Evolutionary conservation across 805 yeast species (phyloP), one percentile per base, ranked within the genome.

Genomic region (Blastobotrys muscicola): DNA sequence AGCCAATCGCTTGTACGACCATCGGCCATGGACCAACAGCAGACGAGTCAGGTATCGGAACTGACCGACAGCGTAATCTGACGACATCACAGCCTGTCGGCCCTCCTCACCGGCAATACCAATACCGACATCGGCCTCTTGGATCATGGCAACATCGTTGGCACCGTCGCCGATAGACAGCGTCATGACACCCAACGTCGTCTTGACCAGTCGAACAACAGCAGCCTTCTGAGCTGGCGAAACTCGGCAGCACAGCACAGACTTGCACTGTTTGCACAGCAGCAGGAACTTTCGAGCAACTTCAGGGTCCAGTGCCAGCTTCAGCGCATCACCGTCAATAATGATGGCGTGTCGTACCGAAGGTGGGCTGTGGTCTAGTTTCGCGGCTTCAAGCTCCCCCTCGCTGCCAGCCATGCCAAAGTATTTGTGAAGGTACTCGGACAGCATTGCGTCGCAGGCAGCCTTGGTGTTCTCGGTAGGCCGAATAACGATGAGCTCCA

Each of bases 81-180:
- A 78, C 1, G 86, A 78, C 94, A 83, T 83, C 5, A 78, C 92
- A 1, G 94, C 94, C 56, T 82, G 90, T 38, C 94, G 64, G 44
- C 94, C 94, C 63, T 83, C 94, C 55, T 81, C 90, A 50, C 94
- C 94, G 2, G 89, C 90, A 54, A 83, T 84, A 48, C 94, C 94
- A 33, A 83, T 78, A 46, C 94, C 94, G 15, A 83, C 80, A 59
- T 84, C 80, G 3, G 94, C 90, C 29, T 84, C 82, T 57, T 84
- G 94, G 48, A 83, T 84, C 94, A 83, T 83, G 8, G 94, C 85
- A 36, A 83, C 94, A 61, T 83, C 94, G 55, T 83, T 83, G 14
- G 94, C 85, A 47, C 94, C 94, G 59, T 83, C 94, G 33, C 94
- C 94, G 58, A 83, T 79, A 0, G 90, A 85, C 45, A 83, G 70